Conservation (phyloP, 768 basidiomycete genomes). For the Naematelia encephala region DNA sequence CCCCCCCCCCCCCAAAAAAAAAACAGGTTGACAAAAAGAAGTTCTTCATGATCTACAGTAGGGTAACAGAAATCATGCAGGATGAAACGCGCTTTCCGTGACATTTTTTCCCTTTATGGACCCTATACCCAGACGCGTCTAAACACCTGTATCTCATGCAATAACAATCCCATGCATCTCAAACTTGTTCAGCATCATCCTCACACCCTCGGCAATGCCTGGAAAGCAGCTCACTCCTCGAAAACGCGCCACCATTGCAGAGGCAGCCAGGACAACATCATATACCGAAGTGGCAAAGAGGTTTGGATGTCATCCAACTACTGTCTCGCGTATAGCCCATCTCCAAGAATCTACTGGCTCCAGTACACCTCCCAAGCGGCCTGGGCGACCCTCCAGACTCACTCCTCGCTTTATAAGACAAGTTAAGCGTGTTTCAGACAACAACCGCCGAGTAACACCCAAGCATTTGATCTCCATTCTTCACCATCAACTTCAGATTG, state of each 20-base stretch:
- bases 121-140: not conserved
- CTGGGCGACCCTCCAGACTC: not conserved
- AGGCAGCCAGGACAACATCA: not conserved
- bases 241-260: constrained; percentile 2
- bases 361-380: not conserved
- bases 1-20: no score
- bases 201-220: not conserved
- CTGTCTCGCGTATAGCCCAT: constrained; percentile 5
- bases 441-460: not conserved
- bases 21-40: no score
- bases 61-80: not conserved
- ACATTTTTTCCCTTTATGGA: not conserved
- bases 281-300: constrained; percentile 9
- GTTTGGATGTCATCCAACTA: constrained; percentile 8
- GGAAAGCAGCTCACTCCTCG: not conserved
- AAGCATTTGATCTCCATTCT: not conserved
- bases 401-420: not conserved
- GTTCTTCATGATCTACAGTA: not conserved
- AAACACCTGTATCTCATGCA: no score
- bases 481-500: not conserved
- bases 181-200: not conserved
- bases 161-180: not conserved
- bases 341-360: not conserved
- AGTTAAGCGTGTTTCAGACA: not conserved
- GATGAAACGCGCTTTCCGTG: not conserved